phyloP scores from a whole-genome alignment of 1,284 basidiomycete genomes.

The Ceratobasidium sp. region DNA sequence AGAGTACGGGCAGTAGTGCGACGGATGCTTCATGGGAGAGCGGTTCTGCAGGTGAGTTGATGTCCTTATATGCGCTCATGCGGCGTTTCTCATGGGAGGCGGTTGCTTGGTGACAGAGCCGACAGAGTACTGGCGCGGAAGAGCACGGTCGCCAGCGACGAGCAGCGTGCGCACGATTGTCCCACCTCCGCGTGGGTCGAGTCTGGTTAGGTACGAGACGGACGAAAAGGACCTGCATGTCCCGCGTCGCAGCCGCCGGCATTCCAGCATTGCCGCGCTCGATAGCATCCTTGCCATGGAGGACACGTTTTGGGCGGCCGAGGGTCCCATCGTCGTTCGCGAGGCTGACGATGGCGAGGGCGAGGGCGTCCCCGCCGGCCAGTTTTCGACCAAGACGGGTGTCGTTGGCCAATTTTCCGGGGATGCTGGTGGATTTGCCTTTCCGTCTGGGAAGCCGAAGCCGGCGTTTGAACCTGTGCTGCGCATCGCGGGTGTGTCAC shows the following conservation, averaged over 20 bases:
- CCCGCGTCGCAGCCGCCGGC: constrained; percentile 17
- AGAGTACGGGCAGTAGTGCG: constrained; percentile 30
- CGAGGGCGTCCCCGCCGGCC: constrained; percentile 3
- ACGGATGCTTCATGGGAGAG: constrained; percentile 31
- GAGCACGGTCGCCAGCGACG: constrained; percentile 27
- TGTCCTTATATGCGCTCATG: not conserved
- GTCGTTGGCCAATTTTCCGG: constrained; percentile 19
- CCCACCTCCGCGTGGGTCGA: constrained; percentile 18
- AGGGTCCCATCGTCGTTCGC: constrained; percentile 2
- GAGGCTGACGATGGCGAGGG: constrained; percentile 14
- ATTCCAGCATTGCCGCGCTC: constrained; percentile 33
- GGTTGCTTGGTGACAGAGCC: constrained; percentile 3
- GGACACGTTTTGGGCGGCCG: constrained; percentile 24
- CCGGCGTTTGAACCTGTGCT: constrained; percentile 7
- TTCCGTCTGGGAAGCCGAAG: constrained; percentile 22
- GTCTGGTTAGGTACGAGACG: not conserved
- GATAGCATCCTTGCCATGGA: constrained; percentile 33
- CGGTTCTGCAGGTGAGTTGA: constrained; percentile 22
- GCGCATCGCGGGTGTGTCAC: constrained; percentile 23
- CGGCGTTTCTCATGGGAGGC: not conserved
- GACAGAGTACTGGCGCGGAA: constrained; percentile 6
- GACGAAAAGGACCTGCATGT: constrained; percentile 13
- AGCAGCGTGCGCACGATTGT: constrained; percentile 35
- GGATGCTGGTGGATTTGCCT: constrained; percentile 22
- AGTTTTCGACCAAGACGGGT: not conserved